Evolutionary conservation across 2,329 filamentous ascomycete species (phyloP).

Genomic region (Neoscytalidium dimidiatum): DNA sequence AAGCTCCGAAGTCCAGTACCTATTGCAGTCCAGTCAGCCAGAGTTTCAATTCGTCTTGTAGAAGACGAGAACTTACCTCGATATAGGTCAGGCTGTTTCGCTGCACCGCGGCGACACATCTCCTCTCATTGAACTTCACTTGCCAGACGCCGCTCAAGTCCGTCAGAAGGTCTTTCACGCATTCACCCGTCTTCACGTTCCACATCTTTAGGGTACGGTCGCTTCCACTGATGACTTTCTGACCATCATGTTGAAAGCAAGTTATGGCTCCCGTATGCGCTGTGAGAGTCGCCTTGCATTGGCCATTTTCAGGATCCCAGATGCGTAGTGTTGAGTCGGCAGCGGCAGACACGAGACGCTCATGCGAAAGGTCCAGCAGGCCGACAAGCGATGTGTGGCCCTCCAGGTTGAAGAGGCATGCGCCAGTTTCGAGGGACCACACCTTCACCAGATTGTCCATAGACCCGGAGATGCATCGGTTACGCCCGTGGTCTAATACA

Average conservation of each 20-base stretch:
- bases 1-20: conserved; percentile 97
- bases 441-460: conserved; percentile 99
- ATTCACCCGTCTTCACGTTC: conserved; percentile 91
- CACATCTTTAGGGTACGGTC: conserved; percentile 98
- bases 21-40: conserved; percentile 46
- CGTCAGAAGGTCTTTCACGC: conserved; percentile 87
- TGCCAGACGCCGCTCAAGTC: conserved; percentile 98
- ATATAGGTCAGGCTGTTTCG: conserved; percentile 91
- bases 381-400: conserved; percentile 92
- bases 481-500: conserved; percentile 86
- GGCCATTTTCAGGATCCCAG: conserved; percentile 92
- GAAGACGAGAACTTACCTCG: conserved; percentile 65
- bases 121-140: conserved; percentile 92
- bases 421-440: conserved; percentile 87
- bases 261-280: conserved; percentile 97
- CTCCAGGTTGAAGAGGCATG: conserved; percentile 85
- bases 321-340: conserved; percentile 94
- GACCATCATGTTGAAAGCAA: conserved; percentile 95
- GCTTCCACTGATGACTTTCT: conserved; percentile 94
- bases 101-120: conserved; percentile 96
- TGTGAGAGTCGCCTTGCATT: conserved; percentile 85
- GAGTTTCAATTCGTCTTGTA: conserved; percentile 20
- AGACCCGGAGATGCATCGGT: conserved; percentile 94
- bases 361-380: conserved; percentile 83
- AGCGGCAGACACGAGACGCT: conserved; percentile 89